A percentile compares a stretch with the other conserved stretches of the same genome.
Evolutionary conservation across 163 green algal genomes (phyloP).

Genomic region (Prototheca cutis): DNA sequence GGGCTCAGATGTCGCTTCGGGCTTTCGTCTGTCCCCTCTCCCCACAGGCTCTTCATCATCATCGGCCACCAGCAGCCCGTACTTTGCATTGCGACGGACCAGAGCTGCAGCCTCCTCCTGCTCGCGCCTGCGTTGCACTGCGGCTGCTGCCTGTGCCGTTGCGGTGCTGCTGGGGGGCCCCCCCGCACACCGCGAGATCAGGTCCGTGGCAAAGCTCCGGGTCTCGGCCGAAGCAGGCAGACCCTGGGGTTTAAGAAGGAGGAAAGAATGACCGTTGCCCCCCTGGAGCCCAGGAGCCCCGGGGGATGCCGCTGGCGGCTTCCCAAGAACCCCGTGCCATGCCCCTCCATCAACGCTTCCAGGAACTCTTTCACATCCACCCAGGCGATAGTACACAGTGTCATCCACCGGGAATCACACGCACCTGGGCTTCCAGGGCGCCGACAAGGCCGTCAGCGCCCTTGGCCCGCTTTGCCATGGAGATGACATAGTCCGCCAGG

Average conservation of each 20-base stretch:
- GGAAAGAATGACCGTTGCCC: too few species aligned
- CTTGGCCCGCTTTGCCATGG: conserved; percentile 23
- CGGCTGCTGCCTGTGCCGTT: not conserved
- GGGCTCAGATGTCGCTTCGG: not conserved
- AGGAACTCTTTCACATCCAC: too few species aligned
- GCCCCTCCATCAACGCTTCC: too few species aligned
- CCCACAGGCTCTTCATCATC: conserved; percentile 18
- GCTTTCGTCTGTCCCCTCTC: too few species aligned
- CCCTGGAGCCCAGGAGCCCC: too few species aligned
- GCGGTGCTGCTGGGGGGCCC: too few species aligned
- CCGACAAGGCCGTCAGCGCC: conserved; percentile 12
- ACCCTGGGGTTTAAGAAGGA: conserved; percentile 9
- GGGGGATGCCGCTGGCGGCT: too few species aligned
- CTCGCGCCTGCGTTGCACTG: not conserved
- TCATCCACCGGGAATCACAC: too few species aligned
- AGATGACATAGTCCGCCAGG: conserved; percentile 33
- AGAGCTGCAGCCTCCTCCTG: conserved; percentile 24
- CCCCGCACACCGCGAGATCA: conserved; percentile 28
- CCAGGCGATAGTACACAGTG: too few species aligned
- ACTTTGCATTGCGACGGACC: conserved; percentile 21
- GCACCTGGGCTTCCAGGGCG: conserved; percentile 30
- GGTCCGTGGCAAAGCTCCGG: conserved; percentile 30
- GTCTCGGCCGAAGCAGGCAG: conserved; percentile 24
- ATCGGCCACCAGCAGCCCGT: conserved; percentile 25
- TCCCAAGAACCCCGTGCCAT: too few species aligned